phyloP scores from a whole-genome alignment of 2,329 filamentous ascomycete genomes.

The Tolypocladium amazonense region DNA sequence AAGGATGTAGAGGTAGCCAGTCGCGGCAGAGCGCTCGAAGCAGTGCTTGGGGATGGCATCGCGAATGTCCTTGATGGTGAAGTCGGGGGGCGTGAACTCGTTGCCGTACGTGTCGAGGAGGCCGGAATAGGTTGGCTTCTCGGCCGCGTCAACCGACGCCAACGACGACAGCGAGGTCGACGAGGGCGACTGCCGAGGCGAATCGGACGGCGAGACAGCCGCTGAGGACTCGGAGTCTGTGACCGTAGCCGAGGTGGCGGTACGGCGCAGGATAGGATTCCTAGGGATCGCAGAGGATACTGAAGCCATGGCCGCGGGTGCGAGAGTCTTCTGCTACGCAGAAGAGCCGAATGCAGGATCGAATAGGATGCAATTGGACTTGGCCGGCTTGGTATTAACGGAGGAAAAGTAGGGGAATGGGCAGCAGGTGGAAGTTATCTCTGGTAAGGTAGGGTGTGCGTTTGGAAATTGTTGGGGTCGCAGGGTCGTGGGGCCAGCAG shows the following conservation, averaged over 20 bases:
- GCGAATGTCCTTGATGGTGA: slow-evolving; percentile 93
- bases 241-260: slow-evolving; percentile 33
- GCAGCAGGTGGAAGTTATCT: background rate
- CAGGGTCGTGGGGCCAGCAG: slow-evolving; percentile 2
- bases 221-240: slow-evolving; percentile 45
- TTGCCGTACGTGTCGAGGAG: slow-evolving; percentile 92
- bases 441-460: background rate
- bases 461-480: slow-evolving; percentile 3
- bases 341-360: background rate
- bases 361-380: background rate
- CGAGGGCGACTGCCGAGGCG: slow-evolving; percentile 56
- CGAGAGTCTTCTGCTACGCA: background rate
- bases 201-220: slow-evolving; percentile 47
- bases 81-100: slow-evolving; percentile 86
- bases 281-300: slow-evolving; percentile 29
- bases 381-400: background rate
- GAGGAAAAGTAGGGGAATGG: background rate
- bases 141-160: slow-evolving; percentile 48
- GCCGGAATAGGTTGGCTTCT: slow-evolving; percentile 42
- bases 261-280: slow-evolving; percentile 37
- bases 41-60: slow-evolving; percentile 97
- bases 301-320: slow-evolving; percentile 33
- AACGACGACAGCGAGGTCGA: slow-evolving; percentile 89
- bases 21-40: slow-evolving; percentile 73
- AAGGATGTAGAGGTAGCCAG: slow-evolving; percentile 71